Conservation (phyloP, 1,139 yeast genomes). For the Meyerozyma athensensis region DNA sequence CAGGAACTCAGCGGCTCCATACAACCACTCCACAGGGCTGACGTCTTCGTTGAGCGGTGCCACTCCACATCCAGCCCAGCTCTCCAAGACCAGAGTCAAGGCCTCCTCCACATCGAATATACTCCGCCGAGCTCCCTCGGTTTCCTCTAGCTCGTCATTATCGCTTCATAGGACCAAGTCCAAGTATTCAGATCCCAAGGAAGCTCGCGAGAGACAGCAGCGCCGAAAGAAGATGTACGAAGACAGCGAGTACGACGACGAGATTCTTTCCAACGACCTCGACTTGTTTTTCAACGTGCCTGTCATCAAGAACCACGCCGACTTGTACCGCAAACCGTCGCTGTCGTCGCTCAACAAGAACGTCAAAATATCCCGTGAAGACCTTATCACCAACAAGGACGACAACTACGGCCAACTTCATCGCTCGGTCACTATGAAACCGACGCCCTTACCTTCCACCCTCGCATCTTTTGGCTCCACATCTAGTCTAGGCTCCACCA, state of each 20-base stretch:
- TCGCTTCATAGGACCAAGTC: conserved; percentile 32
- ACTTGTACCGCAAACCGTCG: conserved; percentile 18
- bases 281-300: conserved; percentile 45
- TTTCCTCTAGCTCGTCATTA: conserved; percentile 10
- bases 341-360: conserved; percentile 6
- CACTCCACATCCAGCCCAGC: conserved; percentile 3
- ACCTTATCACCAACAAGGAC: conserved; percentile 7
- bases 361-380: conserved; percentile 4
- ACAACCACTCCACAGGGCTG: background rate
- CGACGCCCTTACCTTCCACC: background rate
- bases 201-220: conserved; percentile 35
- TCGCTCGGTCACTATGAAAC: background rate
- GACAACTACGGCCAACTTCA: conserved; percentile 3
- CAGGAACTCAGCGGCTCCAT: conserved; percentile 5
- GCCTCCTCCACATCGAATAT: conserved; percentile 10
- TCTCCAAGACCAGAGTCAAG: conserved; percentile 4
- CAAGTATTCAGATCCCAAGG: conserved; percentile 31
- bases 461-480: background rate
- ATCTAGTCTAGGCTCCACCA: conserved; percentile 8
- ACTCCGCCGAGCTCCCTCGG: background rate
- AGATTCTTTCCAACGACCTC: conserved; percentile 33
- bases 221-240: conserved; percentile 40
- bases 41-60: background rate
- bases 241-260: conserved; percentile 42
- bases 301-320: conserved; percentile 34